phyloP scores from a whole-genome alignment of 129 eudicot genomes.

The Flaveria robusta region DNA sequence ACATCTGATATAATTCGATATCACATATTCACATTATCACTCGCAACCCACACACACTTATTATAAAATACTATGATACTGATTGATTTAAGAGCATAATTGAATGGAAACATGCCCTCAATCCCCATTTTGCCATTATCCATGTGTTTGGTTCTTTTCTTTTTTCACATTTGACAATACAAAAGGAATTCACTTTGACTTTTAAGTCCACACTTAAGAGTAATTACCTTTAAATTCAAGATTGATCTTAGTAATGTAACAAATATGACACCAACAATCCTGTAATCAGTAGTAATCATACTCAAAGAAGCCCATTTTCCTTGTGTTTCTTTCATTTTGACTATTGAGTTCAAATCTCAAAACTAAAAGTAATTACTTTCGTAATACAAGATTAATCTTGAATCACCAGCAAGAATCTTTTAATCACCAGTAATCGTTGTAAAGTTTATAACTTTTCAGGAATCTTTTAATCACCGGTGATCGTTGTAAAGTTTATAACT shows the following conservation, averaged over 20 bases:
- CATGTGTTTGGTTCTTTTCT: neutral
- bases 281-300: neutral
- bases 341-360: neutral
- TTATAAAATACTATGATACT: neutral
- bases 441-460: constrained; percentile 13
- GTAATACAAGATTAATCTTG: neutral
- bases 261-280: constrained; percentile 1
- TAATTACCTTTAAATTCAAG: neutral
- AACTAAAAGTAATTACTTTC: neutral
- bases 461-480: neutral
- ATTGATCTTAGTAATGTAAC: constrained; percentile 19
- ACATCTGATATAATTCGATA: neutral
- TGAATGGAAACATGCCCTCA: neutral
- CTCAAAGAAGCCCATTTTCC: neutral
- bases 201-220: neutral
- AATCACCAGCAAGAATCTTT: neutral
- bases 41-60: neutral
- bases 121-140: neutral
- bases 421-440: neutral
- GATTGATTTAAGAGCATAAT: neutral
- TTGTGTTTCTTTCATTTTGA: neutral
- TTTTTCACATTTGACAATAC: neutral
- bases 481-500: neutral
- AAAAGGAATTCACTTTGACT: neutral
- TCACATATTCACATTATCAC: neutral